Base-by-base conservation (phyloP, 2,329 filamentous ascomycete species). In the Amesomyces nigricolor region DNA sequence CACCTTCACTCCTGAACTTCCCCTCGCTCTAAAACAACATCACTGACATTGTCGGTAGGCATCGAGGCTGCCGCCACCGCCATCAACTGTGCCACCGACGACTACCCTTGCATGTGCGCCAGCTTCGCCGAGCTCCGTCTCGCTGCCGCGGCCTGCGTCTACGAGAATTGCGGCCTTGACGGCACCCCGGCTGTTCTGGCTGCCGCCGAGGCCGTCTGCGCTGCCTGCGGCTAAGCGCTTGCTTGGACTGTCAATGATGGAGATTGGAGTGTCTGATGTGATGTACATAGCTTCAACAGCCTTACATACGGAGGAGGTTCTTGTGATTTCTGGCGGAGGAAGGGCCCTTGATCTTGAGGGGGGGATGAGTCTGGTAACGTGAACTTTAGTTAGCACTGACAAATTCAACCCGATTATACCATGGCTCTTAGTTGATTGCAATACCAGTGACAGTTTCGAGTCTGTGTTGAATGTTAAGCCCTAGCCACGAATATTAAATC, bases 21-120 rank as follows among this genome's bases (percentile, higher is more conserved):
- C 6, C 22, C 22, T 26, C 17, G 17, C 17, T 19, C 17, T 19
- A n/a, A 5, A 4, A 14, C n/a, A 40, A 30, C 7, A 10, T 11
- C 16, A 14, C 35, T 47, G 8, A 47, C 32, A 4, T 2, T 5
- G 14, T 19, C 11, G 11, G 10, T 32, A 6, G 16, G 55, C 51
- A 58, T 58, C 30, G 17, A 30, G 17, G 10, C 14, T 3, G 56
- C 56, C 35, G 56, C 26, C 29, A 40, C 17, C 10, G 17, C 7
- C n/a, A 32, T 58, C 38, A 51, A 51, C 51, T 58, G 56, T 39
- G 30, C 16, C 10, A 10, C 7, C 29, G 39, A 35, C 38, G 47
- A 54, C 43, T 58, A 58, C 47, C 2, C 47, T 2, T 58, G 56
- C 56, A 54, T 58, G 51, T 58, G 56, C 47, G 14, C 42, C 42